Conservation (phyloP, 148 eudicot genomes). For the Nepenthes mirabilis region DNA sequence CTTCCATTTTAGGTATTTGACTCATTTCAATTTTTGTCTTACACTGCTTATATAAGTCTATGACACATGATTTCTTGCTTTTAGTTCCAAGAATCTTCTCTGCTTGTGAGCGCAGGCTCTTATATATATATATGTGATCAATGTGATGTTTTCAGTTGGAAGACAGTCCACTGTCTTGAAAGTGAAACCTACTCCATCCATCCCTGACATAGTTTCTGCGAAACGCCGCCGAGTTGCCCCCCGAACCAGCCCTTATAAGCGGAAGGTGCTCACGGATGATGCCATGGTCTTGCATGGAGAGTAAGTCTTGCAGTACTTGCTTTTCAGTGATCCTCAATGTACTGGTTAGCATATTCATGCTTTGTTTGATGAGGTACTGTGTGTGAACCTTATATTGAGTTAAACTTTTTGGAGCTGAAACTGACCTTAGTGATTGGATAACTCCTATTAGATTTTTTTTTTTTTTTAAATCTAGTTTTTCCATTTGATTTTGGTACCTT, state of each 20-base stretch:
- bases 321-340: neutral
- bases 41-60: neutral
- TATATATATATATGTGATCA: too few species aligned
- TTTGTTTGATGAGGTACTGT: neutral
- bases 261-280: conserved; percentile 85
- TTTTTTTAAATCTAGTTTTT: too few species aligned
- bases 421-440: too few species aligned
- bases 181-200: conserved; percentile 61
- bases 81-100: too few species aligned
- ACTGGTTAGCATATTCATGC: neutral
- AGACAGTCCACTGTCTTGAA: conserved; percentile 60
- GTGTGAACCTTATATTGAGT: too few species aligned
- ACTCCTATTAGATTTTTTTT: too few species aligned
- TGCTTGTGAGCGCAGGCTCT: too few species aligned
- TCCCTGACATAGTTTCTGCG: conserved; percentile 23
- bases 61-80: too few species aligned
- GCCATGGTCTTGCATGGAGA: conserved; percentile 95
- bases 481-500: too few species aligned
- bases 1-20: conserved; percentile 90
- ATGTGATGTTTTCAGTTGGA: conserved; percentile 44
- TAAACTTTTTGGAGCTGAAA: too few species aligned
- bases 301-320: conserved; percentile 34
- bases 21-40: neutral
- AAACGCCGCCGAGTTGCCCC: conserved; percentile 52
- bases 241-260: conserved; percentile 46